phyloP scores from a whole-genome alignment of 805 yeast genomes.

The Wickerhamomyces hampshirensis region DNA sequence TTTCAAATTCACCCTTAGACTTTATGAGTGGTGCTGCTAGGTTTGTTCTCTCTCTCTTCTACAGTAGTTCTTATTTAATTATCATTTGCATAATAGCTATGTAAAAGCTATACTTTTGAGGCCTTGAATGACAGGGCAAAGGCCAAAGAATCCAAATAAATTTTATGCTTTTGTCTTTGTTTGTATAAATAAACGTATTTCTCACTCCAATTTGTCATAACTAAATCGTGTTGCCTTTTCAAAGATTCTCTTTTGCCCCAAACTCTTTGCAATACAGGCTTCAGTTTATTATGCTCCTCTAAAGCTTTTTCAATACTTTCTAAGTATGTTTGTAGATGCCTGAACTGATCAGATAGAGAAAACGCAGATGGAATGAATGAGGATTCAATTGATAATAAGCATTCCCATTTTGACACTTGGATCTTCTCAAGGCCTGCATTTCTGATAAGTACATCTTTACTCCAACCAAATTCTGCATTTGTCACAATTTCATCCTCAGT shows the following conservation, averaged over 20 bases:
- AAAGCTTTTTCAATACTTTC: constrained; percentile 33
- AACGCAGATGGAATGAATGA: constrained; percentile 26
- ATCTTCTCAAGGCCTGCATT: constrained; percentile 21
- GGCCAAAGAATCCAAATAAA: constrained; percentile 30
- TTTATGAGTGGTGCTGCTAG: too few relatives aligned
- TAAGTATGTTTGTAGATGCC: constrained; percentile 35
- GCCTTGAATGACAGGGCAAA: constrained; percentile 24
- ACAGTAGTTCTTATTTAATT: not conserved
- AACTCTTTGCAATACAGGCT: constrained; percentile 31
- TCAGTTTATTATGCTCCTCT: constrained; percentile 38
- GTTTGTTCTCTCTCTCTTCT: too few relatives aligned
- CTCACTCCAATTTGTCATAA: constrained; percentile 38
- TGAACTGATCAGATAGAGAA: constrained; percentile 34
- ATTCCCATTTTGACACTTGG: constrained; percentile 22
- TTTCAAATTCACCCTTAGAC: too few relatives aligned
- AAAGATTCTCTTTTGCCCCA: constrained; percentile 25
- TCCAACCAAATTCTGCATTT: constrained; percentile 80
- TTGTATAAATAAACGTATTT: constrained; percentile 33
- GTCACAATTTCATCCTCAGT: constrained; percentile 67
- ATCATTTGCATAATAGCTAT: not conserved
- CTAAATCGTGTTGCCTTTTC: constrained; percentile 22
- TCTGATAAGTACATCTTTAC: constrained; percentile 18
- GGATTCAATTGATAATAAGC: constrained; percentile 24
- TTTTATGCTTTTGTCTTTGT: constrained; percentile 31
- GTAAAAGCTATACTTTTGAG: constrained; percentile 18